Conservation (phyloP, 2,329 filamentous ascomycete species). For the Aureobasidium namibiae region DNA sequence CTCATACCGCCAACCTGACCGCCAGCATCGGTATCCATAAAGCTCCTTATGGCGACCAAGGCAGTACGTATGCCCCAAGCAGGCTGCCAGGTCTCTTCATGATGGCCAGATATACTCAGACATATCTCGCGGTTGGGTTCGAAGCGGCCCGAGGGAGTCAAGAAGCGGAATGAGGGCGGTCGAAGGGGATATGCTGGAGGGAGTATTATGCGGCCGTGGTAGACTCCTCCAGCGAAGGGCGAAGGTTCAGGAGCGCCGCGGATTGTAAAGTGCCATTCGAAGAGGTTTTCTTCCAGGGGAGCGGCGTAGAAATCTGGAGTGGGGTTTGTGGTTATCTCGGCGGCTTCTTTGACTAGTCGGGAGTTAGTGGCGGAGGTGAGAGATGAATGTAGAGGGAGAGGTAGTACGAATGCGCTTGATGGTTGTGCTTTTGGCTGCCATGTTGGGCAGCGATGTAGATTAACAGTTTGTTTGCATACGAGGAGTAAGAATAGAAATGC, state of each 20-base stretch:
- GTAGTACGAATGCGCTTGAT: slow-evolving; percentile 71
- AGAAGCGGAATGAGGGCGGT: slow-evolving; percentile 90
- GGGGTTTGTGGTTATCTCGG: slow-evolving; percentile 71
- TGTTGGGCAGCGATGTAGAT: neutral
- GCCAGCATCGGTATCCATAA: slow-evolving; percentile 84
- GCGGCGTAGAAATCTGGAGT: slow-evolving; percentile 78
- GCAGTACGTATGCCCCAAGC: slow-evolving; percentile 95
- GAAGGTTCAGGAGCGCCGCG: slow-evolving; percentile 73
- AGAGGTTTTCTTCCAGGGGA: slow-evolving; percentile 89
- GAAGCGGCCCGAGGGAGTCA: slow-evolving; percentile 85
- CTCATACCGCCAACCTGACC: slow-evolving; percentile 90
- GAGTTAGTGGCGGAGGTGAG: slow-evolving; percentile 17
- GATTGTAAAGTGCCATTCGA: slow-evolving; percentile 99
- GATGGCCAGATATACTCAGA: slow-evolving; percentile 84
- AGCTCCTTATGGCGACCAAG: slow-evolving; percentile 66
- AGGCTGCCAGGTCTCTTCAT: slow-evolving; percentile 98
- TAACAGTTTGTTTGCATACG: neutral
- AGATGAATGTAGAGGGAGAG: slow-evolving; percentile 14
- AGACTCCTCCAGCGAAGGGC: slow-evolving; percentile 72
- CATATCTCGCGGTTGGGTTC: slow-evolving; percentile 97
- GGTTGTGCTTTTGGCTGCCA: slow-evolving; percentile 65
- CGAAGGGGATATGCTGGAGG: slow-evolving; percentile 85
- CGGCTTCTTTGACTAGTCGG: slow-evolving; percentile 71
- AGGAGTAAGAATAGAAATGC: neutral
- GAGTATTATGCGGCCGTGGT: slow-evolving; percentile 90